Conservation (phyloP, 2,329 filamentous ascomycete species). For the Coniochaeta sp. region DNA sequence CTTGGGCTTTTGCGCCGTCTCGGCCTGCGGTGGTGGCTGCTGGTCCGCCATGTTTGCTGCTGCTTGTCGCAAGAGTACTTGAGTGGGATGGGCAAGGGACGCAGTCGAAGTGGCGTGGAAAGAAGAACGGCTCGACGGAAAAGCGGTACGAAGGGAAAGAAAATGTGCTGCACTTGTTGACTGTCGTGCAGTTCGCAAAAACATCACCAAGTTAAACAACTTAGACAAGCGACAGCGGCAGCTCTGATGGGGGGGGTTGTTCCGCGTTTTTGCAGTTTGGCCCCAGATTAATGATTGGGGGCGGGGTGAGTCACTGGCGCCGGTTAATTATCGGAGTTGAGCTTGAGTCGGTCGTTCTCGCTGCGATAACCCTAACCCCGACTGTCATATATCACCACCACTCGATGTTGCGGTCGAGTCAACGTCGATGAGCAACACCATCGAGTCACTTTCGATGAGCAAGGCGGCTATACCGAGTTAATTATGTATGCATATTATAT, state of each 20-base stretch:
- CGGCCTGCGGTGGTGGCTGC: background rate
- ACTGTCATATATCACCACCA: background rate
- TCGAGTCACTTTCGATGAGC: too few relatives aligned
- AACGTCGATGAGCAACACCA: background rate
- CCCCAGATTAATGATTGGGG: background rate
- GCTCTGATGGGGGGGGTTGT: background rate
- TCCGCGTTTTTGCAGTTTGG: constrained; percentile 1
- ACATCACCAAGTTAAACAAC: constrained; percentile 2
- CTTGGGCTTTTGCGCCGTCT: background rate
- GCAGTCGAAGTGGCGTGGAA: background rate
- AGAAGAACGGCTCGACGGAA: background rate
- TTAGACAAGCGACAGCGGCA: too few relatives aligned
- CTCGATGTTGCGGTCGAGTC: background rate
- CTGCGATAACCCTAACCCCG: too few relatives aligned
- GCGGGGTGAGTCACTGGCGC: background rate
- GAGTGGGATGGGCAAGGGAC: background rate
- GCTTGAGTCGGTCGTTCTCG: background rate
- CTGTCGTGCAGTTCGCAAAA: background rate
- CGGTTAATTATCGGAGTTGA: background rate
- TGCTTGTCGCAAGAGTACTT: background rate
- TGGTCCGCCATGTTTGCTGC: background rate
- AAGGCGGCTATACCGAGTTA: background rate
- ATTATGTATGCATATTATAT: background rate
- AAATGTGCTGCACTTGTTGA: background rate
- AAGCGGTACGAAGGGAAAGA: too few relatives aligned